Evolutionary conservation across 2,329 filamentous ascomycete genomes (phyloP).

Genomic region (Ambrosiella cleistominuta): DNA sequence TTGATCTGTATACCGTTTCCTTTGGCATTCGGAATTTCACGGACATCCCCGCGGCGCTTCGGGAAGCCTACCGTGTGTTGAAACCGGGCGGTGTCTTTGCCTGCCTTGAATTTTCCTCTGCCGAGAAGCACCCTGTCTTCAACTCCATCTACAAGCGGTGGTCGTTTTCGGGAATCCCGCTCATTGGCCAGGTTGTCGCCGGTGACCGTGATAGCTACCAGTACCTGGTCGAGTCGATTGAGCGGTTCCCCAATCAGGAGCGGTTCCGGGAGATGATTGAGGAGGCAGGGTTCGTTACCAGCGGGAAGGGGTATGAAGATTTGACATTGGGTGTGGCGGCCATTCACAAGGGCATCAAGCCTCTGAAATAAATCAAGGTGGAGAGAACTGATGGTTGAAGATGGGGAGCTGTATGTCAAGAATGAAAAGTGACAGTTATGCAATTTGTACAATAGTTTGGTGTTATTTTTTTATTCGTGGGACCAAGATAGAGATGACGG

Average conservation of each 20-base stretch:
- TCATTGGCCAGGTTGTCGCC: constrained; percentile 90
- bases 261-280: constrained; percentile 72
- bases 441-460: too few relatives aligned
- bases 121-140: constrained; percentile 56
- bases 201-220: constrained; percentile 93
- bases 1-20: constrained; percentile 92
- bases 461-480: too few relatives aligned
- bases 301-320: constrained; percentile 72
- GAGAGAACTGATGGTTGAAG: background rate
- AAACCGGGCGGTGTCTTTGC: constrained; percentile 93
- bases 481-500: too few relatives aligned
- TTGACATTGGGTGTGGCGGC: constrained; percentile 83
- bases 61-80: constrained; percentile 72
- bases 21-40: constrained; percentile 98
- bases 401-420: background rate
- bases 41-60: constrained; percentile 66
- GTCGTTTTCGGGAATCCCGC: constrained; percentile 84
- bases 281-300: constrained; percentile 70
- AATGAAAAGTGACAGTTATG: too few relatives aligned
- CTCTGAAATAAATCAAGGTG: constrained; percentile 16
- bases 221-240: constrained; percentile 96
- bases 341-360: constrained; percentile 94
- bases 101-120: constrained; percentile 85
- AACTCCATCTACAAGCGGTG: constrained; percentile 84
- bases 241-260: constrained; percentile 72